A percentile compares a stretch with the other conserved stretches of the same genome.
phyloP scores from a whole-genome alignment of 2,329 filamentous ascomycete genomes.

The Cytospora leucostoma region DNA sequence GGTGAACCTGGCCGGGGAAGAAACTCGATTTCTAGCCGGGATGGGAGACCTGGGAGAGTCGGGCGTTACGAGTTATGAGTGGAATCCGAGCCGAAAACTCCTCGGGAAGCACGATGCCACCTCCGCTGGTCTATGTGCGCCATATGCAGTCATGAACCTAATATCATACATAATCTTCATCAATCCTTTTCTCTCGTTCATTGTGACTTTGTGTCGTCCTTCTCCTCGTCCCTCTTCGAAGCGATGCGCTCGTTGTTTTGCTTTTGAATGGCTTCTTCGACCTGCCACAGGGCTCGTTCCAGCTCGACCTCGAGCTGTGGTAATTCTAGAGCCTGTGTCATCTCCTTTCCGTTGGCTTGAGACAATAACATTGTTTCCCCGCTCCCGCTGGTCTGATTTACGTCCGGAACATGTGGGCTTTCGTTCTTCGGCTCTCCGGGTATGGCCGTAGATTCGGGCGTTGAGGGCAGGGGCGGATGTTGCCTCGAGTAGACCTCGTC shows the following conservation, averaged over 20 bases:
- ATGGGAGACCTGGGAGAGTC: constrained; percentile 6
- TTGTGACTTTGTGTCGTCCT: constrained; percentile 27
- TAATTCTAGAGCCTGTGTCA: constrained; percentile 58
- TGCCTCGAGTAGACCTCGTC: constrained; percentile 68
- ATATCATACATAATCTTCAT: constrained; percentile 21
- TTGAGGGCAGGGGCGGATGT: constrained; percentile 32
- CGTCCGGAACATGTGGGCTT: constrained; percentile 29
- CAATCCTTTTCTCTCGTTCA: constrained; percentile 6
- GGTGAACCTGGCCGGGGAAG: constrained; percentile 11
- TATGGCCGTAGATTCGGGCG: constrained; percentile 33
- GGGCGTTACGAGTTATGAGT: constrained; percentile 13
- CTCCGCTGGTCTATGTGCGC: constrained; percentile 1
- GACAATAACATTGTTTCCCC: constrained; percentile 47
- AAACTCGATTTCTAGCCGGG: constrained; percentile 13
- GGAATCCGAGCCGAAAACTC: constrained; percentile 13
- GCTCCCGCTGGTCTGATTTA: constrained; percentile 34
- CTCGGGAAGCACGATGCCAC: constrained; percentile 7
- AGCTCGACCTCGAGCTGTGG: constrained; percentile 73
- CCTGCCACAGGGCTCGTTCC: constrained; percentile 75
- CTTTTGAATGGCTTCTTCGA: constrained; percentile 54
- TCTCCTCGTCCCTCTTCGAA: constrained; percentile 19
- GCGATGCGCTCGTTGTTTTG: constrained; percentile 31
- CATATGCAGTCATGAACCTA: constrained; percentile 17
- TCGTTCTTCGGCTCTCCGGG: constrained; percentile 30
- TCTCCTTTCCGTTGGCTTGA: constrained; percentile 37